Base-by-base conservation (phyloP, 2,329 filamentous ascomycete species). In the Penicillium sclerotiorum region DNA sequence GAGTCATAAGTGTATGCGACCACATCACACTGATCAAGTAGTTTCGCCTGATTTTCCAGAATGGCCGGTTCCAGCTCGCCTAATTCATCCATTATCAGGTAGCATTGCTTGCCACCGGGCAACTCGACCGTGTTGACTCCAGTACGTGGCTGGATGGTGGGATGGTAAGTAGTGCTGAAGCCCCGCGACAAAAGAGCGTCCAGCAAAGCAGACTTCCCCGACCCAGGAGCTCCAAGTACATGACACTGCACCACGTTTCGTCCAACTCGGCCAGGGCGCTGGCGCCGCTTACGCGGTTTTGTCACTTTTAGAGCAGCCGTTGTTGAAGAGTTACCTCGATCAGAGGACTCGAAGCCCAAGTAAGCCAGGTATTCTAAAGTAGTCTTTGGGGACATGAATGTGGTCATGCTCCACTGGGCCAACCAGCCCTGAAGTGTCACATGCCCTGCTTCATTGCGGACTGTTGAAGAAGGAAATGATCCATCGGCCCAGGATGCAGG, bases 351-450 rank as follows among this genome's bases (percentile, higher is more conserved):
- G 64, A 96, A 99, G 1, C 94, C 94, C 2, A 99, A 85, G 67
- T 96, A 96, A 3, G 94, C 94, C 2, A 99, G 84, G 68, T 99
- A 99, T 61, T 95, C 92, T 4, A 99, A 80, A 0, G 94, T 97
- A 0, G 90, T 96, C 67, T 94, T 95, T 11, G 94, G 93, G 49
- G 95, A 92, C 52, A 95, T 85, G 63, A 97, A 99, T 0, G 94
- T 99, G 0, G 94, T 99, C 94, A 99, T 99, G 68, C 92, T 96
- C 94, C 94, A 99, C 64, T 99, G 94, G 4, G 94, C 94, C 30
- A 99, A 82, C 94, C 94, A 99, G 2, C 94, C 94, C 70, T 99
- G 94, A 4, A 99, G 78, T 1, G 94, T 99, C 54, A 99, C 92
- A 68, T 97, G 85, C 0, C 94, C 94, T 8, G 90, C 90, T 72